phyloP scores from a whole-genome alignment of 495 filamentous ascomycete genomes.

The Parathielavia appendiculata region DNA sequence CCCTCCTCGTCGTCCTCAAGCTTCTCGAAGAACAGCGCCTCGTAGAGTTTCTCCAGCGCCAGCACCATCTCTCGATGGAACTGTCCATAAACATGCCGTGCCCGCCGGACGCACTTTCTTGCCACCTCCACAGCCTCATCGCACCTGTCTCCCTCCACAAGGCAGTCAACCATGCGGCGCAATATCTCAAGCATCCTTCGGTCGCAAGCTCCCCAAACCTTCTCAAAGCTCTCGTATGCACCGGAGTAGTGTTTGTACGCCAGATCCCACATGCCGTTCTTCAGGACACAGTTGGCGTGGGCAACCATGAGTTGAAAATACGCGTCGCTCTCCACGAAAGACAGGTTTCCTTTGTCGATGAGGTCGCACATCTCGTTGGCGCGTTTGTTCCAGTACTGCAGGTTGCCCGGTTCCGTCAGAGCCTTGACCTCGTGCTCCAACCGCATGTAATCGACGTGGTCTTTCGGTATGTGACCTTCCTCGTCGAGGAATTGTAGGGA shows the following conservation, averaged over 20 bases:
- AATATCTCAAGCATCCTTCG: not conserved
- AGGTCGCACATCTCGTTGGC: not conserved
- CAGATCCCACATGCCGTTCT: not conserved
- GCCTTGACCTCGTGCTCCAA: not conserved
- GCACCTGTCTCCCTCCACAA: not conserved
- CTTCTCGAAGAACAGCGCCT: not conserved
- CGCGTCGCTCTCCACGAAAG: not conserved
- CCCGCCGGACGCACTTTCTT: not conserved
- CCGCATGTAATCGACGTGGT: not conserved
- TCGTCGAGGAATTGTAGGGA: not conserved
- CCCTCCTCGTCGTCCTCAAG: not conserved
- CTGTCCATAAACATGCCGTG: constrained; percentile 1
- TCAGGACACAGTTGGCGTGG: not conserved
- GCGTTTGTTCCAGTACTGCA: not conserved
- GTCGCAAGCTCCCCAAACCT: not conserved
- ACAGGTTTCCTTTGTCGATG: not conserved
- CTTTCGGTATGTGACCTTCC: not conserved
- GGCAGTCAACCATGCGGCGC: constrained; percentile 2
- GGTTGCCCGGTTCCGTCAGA: not conserved
- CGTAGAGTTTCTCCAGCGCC: not conserved
- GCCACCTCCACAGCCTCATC: not conserved
- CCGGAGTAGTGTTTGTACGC: not conserved
- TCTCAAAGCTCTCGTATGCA: not conserved
- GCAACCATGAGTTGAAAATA: not conserved
- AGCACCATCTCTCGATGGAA: not conserved